These are phyloP conservation scores for Colletotrichum costaricense DNA, from an alignment of 2,329 filamentous ascomycete genomes.

Conservation along the genomic window DNA sequence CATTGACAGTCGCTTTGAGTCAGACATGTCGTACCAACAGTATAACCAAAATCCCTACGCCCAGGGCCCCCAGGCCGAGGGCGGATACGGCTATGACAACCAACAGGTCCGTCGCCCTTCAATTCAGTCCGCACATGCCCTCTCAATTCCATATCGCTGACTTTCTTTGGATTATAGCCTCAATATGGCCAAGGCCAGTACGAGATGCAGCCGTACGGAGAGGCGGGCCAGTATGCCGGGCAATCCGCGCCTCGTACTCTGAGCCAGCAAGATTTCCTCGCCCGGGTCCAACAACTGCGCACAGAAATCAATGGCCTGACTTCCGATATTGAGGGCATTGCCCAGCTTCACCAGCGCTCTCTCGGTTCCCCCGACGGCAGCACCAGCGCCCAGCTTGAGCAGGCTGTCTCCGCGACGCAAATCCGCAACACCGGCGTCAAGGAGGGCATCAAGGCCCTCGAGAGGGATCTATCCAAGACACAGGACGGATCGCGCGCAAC, in stretches of 20 bases:
- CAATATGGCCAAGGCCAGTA: slow-evolving; percentile 55
- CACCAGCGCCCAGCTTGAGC: slow-evolving; percentile 70
- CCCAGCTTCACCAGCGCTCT: slow-evolving; percentile 76
- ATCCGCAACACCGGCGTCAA: slow-evolving; percentile 80
- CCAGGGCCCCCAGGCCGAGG: slow-evolving; percentile 60
- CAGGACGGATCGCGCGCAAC: slow-evolving; percentile 68
- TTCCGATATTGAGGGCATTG: slow-evolving; percentile 75
- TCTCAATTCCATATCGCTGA: neutral
- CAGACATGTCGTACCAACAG: slow-evolving; percentile 70
- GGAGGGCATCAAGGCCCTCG: slow-evolving; percentile 81
- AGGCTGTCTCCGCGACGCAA: slow-evolving; percentile 76
- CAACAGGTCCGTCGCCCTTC: slow-evolving; percentile 51
- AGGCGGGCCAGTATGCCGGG: slow-evolving; percentile 40
- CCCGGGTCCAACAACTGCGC: slow-evolving; percentile 74
- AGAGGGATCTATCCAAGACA: slow-evolving; percentile 76
- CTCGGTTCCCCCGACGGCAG: slow-evolving; percentile 72
- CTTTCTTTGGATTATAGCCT: slow-evolving; percentile 14
- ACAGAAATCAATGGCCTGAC: slow-evolving; percentile 75
- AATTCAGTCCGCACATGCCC: neutral
- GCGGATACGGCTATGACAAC: slow-evolving; percentile 54
- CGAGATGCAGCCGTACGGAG: slow-evolving; percentile 66
- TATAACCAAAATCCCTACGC: slow-evolving; percentile 76
- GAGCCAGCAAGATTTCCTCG: slow-evolving; percentile 75
- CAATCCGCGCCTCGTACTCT: slow-evolving; percentile 49
- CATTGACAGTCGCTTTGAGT: slow-evolving; percentile 19